Evolutionary conservation across 1,284 basidiomycete species (phyloP).

Genomic region (Lentinula novae-zelandiae): DNA sequence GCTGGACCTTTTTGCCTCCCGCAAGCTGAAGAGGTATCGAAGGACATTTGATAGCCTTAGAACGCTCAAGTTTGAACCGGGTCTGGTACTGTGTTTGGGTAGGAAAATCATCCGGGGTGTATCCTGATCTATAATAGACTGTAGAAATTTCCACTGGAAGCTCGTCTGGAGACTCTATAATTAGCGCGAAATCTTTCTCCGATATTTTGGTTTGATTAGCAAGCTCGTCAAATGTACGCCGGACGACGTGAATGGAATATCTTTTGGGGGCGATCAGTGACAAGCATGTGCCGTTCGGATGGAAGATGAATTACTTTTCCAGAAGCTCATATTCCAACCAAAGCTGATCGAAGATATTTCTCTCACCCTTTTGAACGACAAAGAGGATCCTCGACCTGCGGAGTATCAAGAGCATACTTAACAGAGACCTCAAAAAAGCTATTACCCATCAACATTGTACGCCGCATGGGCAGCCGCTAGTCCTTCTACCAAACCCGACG

Average conservation of each 20-base stretch:
- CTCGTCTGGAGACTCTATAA: constrained; percentile 34
- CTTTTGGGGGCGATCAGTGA: constrained; percentile 32
- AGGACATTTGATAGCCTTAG: constrained; percentile 90
- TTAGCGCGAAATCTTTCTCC: constrained; percentile 28
- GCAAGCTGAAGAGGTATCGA: constrained; percentile 89
- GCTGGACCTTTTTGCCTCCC: constrained; percentile 95
- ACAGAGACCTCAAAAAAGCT: not conserved
- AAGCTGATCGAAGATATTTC: constrained; percentile 96
- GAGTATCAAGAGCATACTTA: constrained; percentile 3
- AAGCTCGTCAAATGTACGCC: constrained; percentile 76
- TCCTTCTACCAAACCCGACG: constrained; percentile 68
- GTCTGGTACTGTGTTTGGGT: constrained; percentile 60
- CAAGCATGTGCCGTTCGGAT: not conserved
- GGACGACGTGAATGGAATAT: constrained; percentile 68
- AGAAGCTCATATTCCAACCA: constrained; percentile 85
- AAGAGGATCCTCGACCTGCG: constrained; percentile 77
- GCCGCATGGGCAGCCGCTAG: constrained; percentile 78
- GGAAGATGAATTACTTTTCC: constrained; percentile 49
- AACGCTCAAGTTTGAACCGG: constrained; percentile 75
- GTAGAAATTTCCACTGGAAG: constrained; percentile 68
- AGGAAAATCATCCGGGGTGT: constrained; percentile 82
- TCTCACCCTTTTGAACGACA: constrained; percentile 85
- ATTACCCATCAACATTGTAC: constrained; percentile 59
- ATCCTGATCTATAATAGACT: constrained; percentile 87
- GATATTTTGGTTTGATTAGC: constrained; percentile 44